phyloP scores from a whole-genome alignment of 139 green algal species.

The Desmodesmus armatus region DNA sequence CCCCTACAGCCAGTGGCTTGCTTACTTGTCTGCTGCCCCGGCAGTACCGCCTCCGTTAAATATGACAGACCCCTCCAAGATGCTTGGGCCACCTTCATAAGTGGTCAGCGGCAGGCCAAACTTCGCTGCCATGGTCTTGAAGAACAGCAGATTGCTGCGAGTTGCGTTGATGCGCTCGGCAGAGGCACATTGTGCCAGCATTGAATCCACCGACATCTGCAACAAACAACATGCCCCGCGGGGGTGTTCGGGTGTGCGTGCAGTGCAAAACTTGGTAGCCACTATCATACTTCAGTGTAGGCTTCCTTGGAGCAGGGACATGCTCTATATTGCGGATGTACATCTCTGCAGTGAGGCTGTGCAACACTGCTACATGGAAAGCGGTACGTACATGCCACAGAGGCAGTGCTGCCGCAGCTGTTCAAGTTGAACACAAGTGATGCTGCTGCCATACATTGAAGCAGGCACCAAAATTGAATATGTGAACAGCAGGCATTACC shows the following conservation, averaged over 20 bases:
- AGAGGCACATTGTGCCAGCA: conserved; percentile 41
- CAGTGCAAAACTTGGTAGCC: too few species aligned
- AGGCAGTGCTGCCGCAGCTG: too few species aligned
- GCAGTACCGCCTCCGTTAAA: background rate
- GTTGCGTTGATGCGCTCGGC: background rate
- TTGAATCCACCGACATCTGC: conserved; percentile 30
- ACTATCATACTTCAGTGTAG: too few species aligned
- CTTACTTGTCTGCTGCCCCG: conserved; percentile 2
- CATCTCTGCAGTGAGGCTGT: too few species aligned
- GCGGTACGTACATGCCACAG: too few species aligned
- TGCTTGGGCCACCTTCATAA: conserved; percentile 48
- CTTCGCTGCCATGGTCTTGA: background rate
- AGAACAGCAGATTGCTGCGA: background rate
- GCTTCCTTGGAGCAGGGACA: too few species aligned
- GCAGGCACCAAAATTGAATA: background rate
- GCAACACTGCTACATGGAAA: too few species aligned
- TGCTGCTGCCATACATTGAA: background rate
- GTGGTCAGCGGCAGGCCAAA: conserved; percentile 43
- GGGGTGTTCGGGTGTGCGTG: too few species aligned
- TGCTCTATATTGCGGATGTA: too few species aligned
- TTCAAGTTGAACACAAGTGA: too few species aligned
- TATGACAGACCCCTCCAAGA: conserved; percentile 46
- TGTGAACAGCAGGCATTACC: background rate
- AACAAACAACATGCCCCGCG: too few species aligned
- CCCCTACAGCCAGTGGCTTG: too few species aligned